These are phyloP conservation scores for Penicillium paradoxum DNA, from an alignment of 495 filamentous ascomycete genomes.

Conservation along the genomic window DNA sequence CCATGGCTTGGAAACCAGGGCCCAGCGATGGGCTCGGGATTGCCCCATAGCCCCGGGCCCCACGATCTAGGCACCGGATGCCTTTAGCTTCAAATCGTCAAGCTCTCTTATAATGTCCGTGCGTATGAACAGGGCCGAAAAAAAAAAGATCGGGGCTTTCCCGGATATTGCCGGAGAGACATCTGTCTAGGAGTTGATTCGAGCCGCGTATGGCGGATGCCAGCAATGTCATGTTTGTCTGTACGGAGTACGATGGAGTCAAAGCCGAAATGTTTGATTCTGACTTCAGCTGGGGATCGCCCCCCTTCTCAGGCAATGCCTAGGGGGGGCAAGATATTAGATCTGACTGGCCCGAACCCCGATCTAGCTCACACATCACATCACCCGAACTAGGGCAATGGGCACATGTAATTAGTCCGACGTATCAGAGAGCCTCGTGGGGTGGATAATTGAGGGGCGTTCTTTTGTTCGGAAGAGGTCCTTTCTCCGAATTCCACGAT, in stretches of 20 bases:
- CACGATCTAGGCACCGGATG: slow-evolving; percentile 21
- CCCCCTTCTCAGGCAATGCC: neutral
- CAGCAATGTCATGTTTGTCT: neutral
- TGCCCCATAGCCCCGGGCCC: neutral
- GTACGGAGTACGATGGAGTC: neutral
- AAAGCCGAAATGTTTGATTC: slow-evolving; percentile 9
- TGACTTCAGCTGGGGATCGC: slow-evolving; percentile 8
- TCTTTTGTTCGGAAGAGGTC: too few relatives aligned
- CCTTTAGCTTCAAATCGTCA: slow-evolving; percentile 17
- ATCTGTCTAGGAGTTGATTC: neutral
- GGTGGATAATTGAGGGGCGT: neutral
- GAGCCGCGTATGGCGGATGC: neutral
- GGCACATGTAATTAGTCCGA: slow-evolving; percentile 12
- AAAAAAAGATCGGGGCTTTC: neutral
- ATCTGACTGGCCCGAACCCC: slow-evolving; percentile 19
- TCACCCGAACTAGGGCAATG: slow-evolving; percentile 10
- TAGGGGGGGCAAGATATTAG: slow-evolving; percentile 4
- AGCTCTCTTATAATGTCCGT: slow-evolving; percentile 21
- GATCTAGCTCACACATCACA: slow-evolving; percentile 22
- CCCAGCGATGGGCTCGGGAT: too few relatives aligned
- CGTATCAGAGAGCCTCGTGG: slow-evolving; percentile 18
- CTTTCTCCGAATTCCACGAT: neutral
- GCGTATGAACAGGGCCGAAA: slow-evolving; percentile 16
- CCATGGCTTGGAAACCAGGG: too few relatives aligned
- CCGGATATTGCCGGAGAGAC: slow-evolving; percentile 1